Evolutionary conservation across 306 rosid genomes (phyloP).

Genomic region (Gastrolobium bilobum): DNA sequence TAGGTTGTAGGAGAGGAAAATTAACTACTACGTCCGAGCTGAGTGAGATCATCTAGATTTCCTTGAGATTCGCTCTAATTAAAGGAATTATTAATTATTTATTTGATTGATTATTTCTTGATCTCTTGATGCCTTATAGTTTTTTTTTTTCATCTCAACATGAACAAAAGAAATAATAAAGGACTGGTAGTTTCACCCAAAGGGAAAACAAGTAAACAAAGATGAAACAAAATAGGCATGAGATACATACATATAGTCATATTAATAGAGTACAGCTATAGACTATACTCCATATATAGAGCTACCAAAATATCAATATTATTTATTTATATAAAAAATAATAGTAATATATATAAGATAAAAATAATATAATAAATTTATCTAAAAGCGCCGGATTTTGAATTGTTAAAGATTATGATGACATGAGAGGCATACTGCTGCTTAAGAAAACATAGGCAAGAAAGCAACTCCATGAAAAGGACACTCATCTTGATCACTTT

Average conservation of each 20-base stretch:
- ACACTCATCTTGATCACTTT: constrained; percentile 41
- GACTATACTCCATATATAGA: neutral
- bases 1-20: neutral
- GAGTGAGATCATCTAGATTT: neutral
- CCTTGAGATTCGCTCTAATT: neutral
- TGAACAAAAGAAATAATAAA: neutral
- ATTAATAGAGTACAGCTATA: neutral
- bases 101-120: neutral
- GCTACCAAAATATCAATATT: neutral
- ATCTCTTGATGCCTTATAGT: neutral
- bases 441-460: constrained; percentile 33
- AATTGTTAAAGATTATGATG: constrained; percentile 30
- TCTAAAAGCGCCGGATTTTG: constrained; percentile 29
- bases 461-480: constrained; percentile 49
- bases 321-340: neutral
- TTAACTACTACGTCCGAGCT: neutral
- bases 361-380: neutral
- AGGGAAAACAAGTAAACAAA: neutral
- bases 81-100: neutral
- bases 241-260: neutral
- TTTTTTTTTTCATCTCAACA: neutral
- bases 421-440: constrained; percentile 23
- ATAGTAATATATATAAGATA: neutral
- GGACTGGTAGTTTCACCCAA: neutral
- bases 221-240: neutral